These are phyloP conservation scores for Annulohypoxylon truncatum DNA, from an alignment of 2,329 filamentous ascomycete genomes.

Conservation along the genomic window DNA sequence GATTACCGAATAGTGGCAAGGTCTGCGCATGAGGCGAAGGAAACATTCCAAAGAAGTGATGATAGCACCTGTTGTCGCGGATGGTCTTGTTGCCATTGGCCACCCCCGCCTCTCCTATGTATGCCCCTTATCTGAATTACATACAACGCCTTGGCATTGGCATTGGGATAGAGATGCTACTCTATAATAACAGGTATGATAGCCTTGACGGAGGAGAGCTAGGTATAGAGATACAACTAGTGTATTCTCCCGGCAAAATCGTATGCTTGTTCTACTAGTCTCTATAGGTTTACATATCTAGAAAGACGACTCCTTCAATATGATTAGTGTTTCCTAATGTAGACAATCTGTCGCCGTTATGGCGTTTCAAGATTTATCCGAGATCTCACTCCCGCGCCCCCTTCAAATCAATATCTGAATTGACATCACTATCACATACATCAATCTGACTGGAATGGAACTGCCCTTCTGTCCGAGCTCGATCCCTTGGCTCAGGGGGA, in stretches of 20 bases:
- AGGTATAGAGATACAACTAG: too few relatives aligned
- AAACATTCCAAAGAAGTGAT: slow-evolving; percentile 24
- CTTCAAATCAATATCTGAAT: slow-evolving; percentile 26
- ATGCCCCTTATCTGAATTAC: slow-evolving; percentile 10
- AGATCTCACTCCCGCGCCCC: slow-evolving; percentile 31
- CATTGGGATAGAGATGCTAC: neutral
- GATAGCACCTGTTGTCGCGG: slow-evolving; percentile 18
- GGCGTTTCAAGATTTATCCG: slow-evolving; percentile 44
- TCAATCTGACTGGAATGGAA: slow-evolving; percentile 41
- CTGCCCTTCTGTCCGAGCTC: slow-evolving; percentile 30
- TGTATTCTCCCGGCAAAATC: slow-evolving; percentile 19
- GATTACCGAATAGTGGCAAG: slow-evolving; percentile 23
- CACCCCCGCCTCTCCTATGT: slow-evolving; percentile 21
- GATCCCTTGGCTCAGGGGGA: slow-evolving; percentile 16
- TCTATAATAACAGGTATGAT: neutral
- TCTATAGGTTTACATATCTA: slow-evolving; percentile 24
- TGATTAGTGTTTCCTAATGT: slow-evolving; percentile 39
- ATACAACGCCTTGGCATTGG: neutral
- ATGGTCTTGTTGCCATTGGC: slow-evolving; percentile 23
- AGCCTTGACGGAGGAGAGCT: neutral
- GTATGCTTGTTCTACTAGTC: slow-evolving; percentile 13
- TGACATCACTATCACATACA: slow-evolving; percentile 30
- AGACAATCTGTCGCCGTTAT: slow-evolving; percentile 32
- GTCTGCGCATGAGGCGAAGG: slow-evolving; percentile 22
- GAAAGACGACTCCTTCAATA: slow-evolving; percentile 32